Evolutionary conservation across 2,329 filamentous ascomycete genomes (phyloP).

Genomic region (Cercospora sp.): DNA sequence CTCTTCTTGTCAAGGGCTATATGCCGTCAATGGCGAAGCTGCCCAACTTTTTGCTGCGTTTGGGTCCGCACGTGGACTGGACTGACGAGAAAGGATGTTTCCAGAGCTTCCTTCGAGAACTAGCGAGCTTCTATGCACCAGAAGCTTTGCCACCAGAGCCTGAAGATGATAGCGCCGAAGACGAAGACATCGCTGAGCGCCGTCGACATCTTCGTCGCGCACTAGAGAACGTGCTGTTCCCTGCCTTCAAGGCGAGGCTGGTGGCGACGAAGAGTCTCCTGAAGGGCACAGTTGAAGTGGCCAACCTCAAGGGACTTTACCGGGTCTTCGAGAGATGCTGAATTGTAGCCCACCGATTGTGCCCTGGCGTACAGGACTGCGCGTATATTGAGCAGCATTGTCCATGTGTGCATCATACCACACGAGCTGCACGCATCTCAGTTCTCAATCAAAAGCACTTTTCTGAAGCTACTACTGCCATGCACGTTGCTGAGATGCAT

Average conservation of each 20-base stretch:
- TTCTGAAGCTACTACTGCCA: neutral
- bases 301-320: constrained; percentile 43
- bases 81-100: constrained; percentile 82
- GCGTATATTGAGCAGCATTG: neutral
- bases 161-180: constrained; percentile 33
- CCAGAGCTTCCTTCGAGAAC: constrained; percentile 75
- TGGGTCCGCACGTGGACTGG: constrained; percentile 91
- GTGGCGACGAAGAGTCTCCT: constrained; percentile 66
- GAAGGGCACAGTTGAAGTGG: constrained; percentile 37
- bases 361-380: neutral
- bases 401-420: neutral
- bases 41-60: constrained; percentile 79
- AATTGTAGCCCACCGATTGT: neutral
- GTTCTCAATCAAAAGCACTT: neutral
- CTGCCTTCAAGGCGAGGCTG: constrained; percentile 78
- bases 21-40: constrained; percentile 82
- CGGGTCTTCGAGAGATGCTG: constrained; percentile 33
- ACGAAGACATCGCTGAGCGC: constrained; percentile 52
- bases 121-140: constrained; percentile 87
- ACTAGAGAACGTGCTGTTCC: constrained; percentile 85
- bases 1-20: constrained; percentile 85
- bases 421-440: neutral
- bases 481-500: neutral
- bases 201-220: constrained; percentile 62
- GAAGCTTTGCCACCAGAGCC: constrained; percentile 68